These are phyloP conservation scores for Syncephalis plumigaleata DNA, from an alignment of 371 early-diverging fungal species.

Conservation along the genomic window DNA sequence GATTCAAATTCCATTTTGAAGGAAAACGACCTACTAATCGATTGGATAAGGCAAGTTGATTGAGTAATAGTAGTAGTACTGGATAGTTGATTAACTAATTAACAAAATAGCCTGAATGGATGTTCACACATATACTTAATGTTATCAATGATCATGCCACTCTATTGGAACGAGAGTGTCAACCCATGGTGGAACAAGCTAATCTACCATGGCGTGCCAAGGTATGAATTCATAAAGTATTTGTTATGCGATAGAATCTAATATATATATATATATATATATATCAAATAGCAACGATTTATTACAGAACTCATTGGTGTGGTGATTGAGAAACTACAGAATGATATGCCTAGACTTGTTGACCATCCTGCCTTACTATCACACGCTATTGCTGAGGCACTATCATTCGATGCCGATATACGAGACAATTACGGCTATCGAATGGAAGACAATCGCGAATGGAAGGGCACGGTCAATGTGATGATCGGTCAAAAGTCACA, in stretches of 20 bases:
- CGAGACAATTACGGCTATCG: constrained; percentile 42
- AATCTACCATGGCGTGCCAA: constrained; percentile 22
- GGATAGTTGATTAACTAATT: not conserved
- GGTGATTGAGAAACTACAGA: constrained; percentile 38
- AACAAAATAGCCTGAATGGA: constrained; percentile 60
- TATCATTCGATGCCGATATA: constrained; percentile 54
- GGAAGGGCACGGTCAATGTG: constrained; percentile 23
- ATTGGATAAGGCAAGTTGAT: constrained; percentile 46
- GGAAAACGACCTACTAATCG: constrained; percentile 58
- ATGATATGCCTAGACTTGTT: constrained; percentile 32
- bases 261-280: constrained; percentile 1
- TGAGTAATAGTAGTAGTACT: not conserved
- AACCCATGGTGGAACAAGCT: constrained; percentile 23
- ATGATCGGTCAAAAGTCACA: constrained; percentile 32
- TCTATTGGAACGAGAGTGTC: constrained; percentile 34
- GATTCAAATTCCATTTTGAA: constrained; percentile 69
- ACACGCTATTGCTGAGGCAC: constrained; percentile 51
- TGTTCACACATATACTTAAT: constrained; percentile 45
- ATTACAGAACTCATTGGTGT: constrained; percentile 36
- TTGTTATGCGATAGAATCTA: not conserved
- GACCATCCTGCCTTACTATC: constrained; percentile 37
- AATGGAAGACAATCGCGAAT: constrained; percentile 17
- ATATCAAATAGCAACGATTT: constrained; percentile 28
- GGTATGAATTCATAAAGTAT: constrained; percentile 9
- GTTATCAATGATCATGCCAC: constrained; percentile 33